Evolutionary conservation across 768 basidiomycete species (phyloP).

Genomic region (Mrakia frigida): DNA sequence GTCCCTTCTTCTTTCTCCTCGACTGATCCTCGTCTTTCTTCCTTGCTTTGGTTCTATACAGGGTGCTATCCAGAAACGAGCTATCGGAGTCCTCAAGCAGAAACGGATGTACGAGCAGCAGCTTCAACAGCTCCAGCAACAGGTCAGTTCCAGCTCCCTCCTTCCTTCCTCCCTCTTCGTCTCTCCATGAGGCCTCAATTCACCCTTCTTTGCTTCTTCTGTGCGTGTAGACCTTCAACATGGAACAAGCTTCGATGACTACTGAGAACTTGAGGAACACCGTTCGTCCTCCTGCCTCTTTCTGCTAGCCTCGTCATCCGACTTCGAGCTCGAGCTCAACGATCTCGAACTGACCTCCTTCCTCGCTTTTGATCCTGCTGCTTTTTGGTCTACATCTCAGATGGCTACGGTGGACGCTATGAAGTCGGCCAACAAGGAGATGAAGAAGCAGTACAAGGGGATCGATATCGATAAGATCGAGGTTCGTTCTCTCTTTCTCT

Average conservation of each 20-base stretch:
- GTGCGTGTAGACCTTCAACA: slow-evolving; percentile 75
- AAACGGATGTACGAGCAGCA: slow-evolving; percentile 87
- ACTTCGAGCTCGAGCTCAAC: too few relatives aligned
- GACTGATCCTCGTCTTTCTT: not conserved
- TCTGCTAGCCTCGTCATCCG: not conserved
- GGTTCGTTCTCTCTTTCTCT: slow-evolving; percentile 50
- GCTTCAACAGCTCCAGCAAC: slow-evolving; percentile 82
- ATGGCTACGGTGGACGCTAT: slow-evolving; percentile 99
- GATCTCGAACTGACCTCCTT: not conserved
- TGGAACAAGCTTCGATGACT: slow-evolving; percentile 89
- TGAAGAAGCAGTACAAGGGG: slow-evolving; percentile 94
- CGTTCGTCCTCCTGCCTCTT: slow-evolving; percentile 34
- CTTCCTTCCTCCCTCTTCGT: not conserved
- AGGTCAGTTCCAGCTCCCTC: slow-evolving; percentile 42
- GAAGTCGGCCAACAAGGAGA: slow-evolving; percentile 90
- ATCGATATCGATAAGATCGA: slow-evolving; percentile 98
- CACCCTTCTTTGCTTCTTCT: not conserved
- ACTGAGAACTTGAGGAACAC: slow-evolving; percentile 99
- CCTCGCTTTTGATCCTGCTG: too few relatives aligned
- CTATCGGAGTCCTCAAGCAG: slow-evolving; percentile 85
- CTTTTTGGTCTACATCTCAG: slow-evolving; percentile 26
- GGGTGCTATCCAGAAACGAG: slow-evolving; percentile 91
- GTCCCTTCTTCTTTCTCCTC: too few relatives aligned
- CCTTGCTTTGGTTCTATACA: slow-evolving; percentile 42
- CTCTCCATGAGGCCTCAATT: not conserved